phyloP scores from a whole-genome alignment of 176 grass and related monocot species.

The Phoenix roebelenii region DNA sequence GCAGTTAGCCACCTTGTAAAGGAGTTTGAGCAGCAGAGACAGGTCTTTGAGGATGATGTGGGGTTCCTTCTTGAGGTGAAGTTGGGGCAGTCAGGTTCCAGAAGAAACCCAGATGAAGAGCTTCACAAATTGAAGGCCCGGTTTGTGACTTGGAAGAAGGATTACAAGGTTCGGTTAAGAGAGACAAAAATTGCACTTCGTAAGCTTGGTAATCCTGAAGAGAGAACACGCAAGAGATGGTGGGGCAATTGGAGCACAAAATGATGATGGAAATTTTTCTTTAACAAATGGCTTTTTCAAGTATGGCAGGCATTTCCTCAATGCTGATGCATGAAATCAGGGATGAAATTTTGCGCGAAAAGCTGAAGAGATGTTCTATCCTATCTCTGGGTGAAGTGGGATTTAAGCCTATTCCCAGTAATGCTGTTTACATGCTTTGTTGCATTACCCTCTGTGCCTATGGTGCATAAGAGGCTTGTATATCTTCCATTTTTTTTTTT shows the following conservation, averaged over 20 bases:
- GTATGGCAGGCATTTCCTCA: no score
- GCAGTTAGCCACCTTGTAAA: conserved; percentile 54
- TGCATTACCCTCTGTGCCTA: no score
- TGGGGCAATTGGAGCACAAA: conserved; percentile 61
- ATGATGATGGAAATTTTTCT: conserved; percentile 6
- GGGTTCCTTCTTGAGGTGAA: conserved; percentile 41
- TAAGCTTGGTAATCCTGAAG: conserved; percentile 39
- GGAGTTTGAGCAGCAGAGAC: conserved; percentile 60
- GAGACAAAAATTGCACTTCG: conserved; percentile 57
- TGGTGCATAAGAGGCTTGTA: no score
- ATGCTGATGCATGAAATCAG: no score
- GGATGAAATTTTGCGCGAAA: no score
- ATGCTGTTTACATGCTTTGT: no score
- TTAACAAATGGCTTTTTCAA: no score
- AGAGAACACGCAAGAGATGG: conserved; percentile 71
- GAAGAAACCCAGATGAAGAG: conserved; percentile 58
- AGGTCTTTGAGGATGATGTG: conserved; percentile 58
- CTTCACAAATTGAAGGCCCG: conserved; percentile 62
- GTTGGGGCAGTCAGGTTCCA: conserved; percentile 30
- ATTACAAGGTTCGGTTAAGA: conserved; percentile 76
- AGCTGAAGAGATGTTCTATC: no score
- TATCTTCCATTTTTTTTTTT: no score
- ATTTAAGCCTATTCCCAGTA: no score
- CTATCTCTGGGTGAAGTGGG: no score
- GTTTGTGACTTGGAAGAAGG: conserved; percentile 88